These are phyloP conservation scores for Scytalidium sp. DNA, from an alignment of 2,329 filamentous ascomycete species.

Conservation along the genomic window DNA sequence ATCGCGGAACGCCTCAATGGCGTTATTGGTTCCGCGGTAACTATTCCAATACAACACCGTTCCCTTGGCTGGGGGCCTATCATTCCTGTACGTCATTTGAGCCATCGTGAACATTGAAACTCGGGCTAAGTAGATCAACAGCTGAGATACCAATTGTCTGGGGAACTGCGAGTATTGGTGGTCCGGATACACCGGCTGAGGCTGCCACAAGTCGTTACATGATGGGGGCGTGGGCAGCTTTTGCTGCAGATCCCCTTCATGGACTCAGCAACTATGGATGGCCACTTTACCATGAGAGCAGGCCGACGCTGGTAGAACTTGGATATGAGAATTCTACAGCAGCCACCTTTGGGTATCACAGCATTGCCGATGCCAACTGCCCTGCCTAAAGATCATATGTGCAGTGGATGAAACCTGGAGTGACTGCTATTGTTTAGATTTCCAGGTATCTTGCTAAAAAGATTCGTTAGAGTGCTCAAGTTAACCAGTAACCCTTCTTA, in stretches of 20 bases:
- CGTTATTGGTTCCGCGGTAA: conserved; percentile 29
- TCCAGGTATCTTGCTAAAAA: no score
- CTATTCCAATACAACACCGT: conserved; percentile 28
- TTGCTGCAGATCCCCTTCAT: conserved; percentile 24
- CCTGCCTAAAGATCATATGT: neutral
- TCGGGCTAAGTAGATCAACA: neutral
- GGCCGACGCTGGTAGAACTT: conserved; percentile 9
- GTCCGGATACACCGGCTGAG: conserved; percentile 15
- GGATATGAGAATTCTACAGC: conserved; percentile 7
- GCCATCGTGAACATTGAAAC: neutral
- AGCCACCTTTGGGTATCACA: neutral
- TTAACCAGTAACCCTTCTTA: no score
- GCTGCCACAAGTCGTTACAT: conserved; percentile 18
- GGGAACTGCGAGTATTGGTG: conserved; percentile 16
- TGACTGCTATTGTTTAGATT: no score
- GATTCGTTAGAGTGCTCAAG: no score
- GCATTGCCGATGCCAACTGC: neutral
- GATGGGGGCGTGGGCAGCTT: conserved; percentile 26
- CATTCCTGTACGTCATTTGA: conserved; percentile 13
- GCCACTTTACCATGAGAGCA: conserved; percentile 4
- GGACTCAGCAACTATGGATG: conserved; percentile 17
- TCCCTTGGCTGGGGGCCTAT: conserved; percentile 26
- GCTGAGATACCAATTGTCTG: conserved; percentile 31
- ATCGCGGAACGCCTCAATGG: neutral
- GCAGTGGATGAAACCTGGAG: neutral